Base-by-base conservation (phyloP, 1,139 yeast genomes). In the Blastobotrys persicus region DNA sequence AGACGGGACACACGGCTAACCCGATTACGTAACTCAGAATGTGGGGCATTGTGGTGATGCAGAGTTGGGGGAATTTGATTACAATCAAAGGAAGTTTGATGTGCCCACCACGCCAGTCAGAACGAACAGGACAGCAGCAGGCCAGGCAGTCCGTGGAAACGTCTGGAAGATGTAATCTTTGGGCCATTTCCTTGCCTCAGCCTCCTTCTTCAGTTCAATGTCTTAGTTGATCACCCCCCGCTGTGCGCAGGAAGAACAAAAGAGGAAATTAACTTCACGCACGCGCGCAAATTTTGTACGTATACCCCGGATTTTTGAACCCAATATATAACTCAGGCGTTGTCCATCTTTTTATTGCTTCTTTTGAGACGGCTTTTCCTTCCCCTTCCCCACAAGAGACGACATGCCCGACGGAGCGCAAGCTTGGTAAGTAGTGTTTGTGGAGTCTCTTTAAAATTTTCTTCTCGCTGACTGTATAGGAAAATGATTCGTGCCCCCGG, bases 401-500 rank as follows among this genome's bases (percentile, higher is more conserved):
- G 40, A 33, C 38, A 64, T 63, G 67, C 67, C 67, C 7, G 67
- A 63, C 65, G 67, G 67, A 47, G 67, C 67, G 40, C 65, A 62
- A 49, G 67, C 70, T 12, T 66, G 69, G 64, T 59, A 46, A 34
- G 63, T 54, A 5, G 7, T 9, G 3, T 14, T 26, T 16, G n/a
- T 38, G 12, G 33, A 23, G 44, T 6, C 16, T 35, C 23, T 6
- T 44, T 7, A 13, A 28, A 20, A 20, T 31, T 31, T 28, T 18
- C 9, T 18, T 31, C 12, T 3, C 34, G 12, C 9, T 26, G 16
- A 3, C 19, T 2, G 20, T 18, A 11, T 44, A 64, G 69, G 71
- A 83, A 81, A 59, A 80, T 83, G 48, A 83, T 83, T 47, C 78
- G 77, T 60, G 76, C 84, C 2, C 85, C 85, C 1, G 88, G 88